Conservation (phyloP, 176 grass and related monocot species). For the Musa troglodytarum region DNA sequence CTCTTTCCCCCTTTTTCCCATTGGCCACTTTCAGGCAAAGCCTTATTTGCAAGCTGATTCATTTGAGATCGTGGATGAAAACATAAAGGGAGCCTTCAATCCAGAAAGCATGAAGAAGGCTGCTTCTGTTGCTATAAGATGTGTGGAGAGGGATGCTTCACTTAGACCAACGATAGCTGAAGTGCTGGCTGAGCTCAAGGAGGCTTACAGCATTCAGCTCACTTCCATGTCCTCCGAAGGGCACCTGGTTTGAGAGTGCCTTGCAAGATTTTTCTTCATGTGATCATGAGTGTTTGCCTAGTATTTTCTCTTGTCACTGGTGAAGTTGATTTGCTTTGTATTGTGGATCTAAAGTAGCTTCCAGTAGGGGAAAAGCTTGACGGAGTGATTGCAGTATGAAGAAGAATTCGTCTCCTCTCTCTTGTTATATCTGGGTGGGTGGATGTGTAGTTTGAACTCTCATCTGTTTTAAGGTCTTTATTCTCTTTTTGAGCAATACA, state of each 20-base stretch:
- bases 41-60: conserved; percentile 34
- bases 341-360: no score
- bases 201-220: conserved; percentile 33
- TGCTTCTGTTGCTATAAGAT: conserved; percentile 23
- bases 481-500: no score
- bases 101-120: conserved; percentile 33
- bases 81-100: conserved; percentile 20
- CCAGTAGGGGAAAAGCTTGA: no score
- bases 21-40: conserved; percentile 18
- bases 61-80: conserved; percentile 33
- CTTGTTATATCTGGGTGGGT: no score
- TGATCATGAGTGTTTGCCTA: no score
- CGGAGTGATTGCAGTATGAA: no score
- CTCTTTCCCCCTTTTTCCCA: neutral
- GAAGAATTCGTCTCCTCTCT: no score
- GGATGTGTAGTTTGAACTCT: no score
- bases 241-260: conserved; percentile 3
- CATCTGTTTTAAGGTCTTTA: no score
- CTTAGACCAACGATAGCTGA: conserved; percentile 24
- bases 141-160: conserved; percentile 31
- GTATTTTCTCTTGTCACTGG: no score
- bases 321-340: no score
- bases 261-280: neutral
- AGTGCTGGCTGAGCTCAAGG: conserved; percentile 34
- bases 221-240: conserved; percentile 24